Evolutionary conservation across 805 yeast genomes (phyloP).

Genomic region (Saccharomycopsis sp.): DNA sequence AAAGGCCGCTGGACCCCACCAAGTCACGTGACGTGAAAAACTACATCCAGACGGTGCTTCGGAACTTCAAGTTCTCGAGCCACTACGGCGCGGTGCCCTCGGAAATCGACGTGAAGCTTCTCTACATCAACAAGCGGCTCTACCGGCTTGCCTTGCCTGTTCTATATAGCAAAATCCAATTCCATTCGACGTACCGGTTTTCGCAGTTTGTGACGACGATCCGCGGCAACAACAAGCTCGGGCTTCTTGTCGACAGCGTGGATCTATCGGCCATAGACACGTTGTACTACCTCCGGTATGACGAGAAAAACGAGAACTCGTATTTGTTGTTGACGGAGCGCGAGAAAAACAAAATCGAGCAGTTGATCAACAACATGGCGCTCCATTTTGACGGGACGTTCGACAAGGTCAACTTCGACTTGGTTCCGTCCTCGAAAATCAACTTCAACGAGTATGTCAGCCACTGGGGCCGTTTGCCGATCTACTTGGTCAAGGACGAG

Average conservation of each 20-base stretch:
- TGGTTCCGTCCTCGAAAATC: constrained; percentile 7
- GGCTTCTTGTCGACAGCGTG: constrained; percentile 45
- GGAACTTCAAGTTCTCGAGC: constrained; percentile 14
- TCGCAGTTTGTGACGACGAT: constrained; percentile 73
- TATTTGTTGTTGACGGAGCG: constrained; percentile 14
- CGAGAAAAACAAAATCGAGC: constrained; percentile 18
- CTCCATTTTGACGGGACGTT: constrained; percentile 17
- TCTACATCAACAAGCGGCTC: constrained; percentile 47
- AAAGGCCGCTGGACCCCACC: neutral
- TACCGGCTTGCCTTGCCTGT: constrained; percentile 45
- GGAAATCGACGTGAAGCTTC: constrained; percentile 35
- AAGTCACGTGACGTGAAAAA: neutral
- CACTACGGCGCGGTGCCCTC: constrained; percentile 6
- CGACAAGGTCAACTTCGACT: constrained; percentile 7
- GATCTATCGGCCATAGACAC: constrained; percentile 46
- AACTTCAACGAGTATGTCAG: constrained; percentile 5
- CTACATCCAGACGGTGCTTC: constrained; percentile 14
- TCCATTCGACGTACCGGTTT: constrained; percentile 68
- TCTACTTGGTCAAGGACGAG: constrained; percentile 11
- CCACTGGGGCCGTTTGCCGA: constrained; percentile 14
- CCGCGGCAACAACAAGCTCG: constrained; percentile 49
- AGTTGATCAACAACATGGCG: constrained; percentile 10
- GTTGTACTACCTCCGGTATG: constrained; percentile 12
- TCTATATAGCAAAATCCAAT: constrained; percentile 46
- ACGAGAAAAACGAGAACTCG: constrained; percentile 4